Evolutionary conservation across 768 basidiomycete species (phyloP), one percentile per base, ranked within the genome.

Genomic region (Mycena alexandri): DNA sequence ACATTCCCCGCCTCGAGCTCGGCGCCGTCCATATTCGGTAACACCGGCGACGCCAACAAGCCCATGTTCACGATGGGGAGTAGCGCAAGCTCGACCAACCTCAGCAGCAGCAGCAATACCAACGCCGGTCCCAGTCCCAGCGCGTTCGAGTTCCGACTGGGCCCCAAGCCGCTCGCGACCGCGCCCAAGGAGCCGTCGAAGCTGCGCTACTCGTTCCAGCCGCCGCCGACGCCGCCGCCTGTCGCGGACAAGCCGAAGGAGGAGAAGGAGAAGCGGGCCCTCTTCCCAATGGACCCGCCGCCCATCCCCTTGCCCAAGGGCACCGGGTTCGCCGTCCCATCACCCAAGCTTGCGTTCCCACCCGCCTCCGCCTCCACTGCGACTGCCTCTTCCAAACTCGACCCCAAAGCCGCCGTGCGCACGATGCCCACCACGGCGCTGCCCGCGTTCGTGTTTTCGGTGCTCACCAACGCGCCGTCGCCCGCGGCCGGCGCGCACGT

Each of bases 131-230:
- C 52, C 16, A 43, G 34, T 38, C 10, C 38, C 22, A 24, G 47
- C 17, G 44, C 19, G 19, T 58, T 68, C 33, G 61, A 72, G 68
- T 59, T 74, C 75, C 21, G 69, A 50, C 52, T 70, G 57, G 55
- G 62, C 34, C 63, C 68, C 55, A 53, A 76, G 68, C 57, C 72
- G 71, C 57, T 62, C 71, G 25, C 85, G 3, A 86, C 82, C 34
- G 84, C 85, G 11, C 93, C 93, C 1, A 92, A 89, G 74, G 90
- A 92, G 61, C 92, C 93, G 2, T 93, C 93, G 65, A 93, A 93
- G 74, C 82, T 94, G 63, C 87, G 93, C 29, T 90, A 84, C 71
- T 75, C 80, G 14, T 71, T 79, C 34, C 62, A 77, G n/a, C 63
- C 77, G 19, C 71, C 79, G 2, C 70, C 79, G 29, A 70, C 78